Base-by-base conservation (phyloP, 2,329 filamentous ascomycete species). In the Emmonsiellopsis sp. region DNA sequence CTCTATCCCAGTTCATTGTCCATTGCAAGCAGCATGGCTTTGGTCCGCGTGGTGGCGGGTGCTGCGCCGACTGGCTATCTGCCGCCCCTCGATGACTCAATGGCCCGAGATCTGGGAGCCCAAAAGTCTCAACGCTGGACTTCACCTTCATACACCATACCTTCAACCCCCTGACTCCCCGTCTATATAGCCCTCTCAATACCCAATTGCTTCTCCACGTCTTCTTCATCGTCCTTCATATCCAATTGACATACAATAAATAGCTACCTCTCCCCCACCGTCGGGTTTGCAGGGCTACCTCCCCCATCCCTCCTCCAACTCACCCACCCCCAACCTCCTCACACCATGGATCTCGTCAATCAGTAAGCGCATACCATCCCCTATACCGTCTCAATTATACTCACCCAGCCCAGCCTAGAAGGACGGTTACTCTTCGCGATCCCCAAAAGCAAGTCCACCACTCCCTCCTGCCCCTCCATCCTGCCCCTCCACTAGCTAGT, bases 351-450 rank as follows among this genome's bases (percentile, higher is more conserved):
- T 76, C 74, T 83, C 55, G 80, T 83, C 55, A 82, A 83, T 66
- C 77, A 80, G 78, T 81, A 69, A 74, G 74, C 70, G 60, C 42
- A 65, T 60, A 51, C 45, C 33, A 47, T 46, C 34, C 11, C 13
- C 49, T 56, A 56, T 51, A 46, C 9, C 37, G 46, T 51, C 51
- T 52, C 11, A 49, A 32, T 11, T 32, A 54, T 45, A 32, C 45
- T 53, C 53, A 56, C 53, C 53, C 31, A 55, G 11, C 7, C 37
- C 39, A 95, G 90, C 76, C 80, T 96, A 68, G 89, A 93, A 78
- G 91, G 92, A 67, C 87, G 93, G 60, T 81, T 97, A 54, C 82
- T 97, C 58, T 96, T 98, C 68, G 93, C 93, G 57, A 88, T 98
- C n/a, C 93, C 93, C 56, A 98, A 98, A 77, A 98, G 89, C 91